A percentile compares a stretch with the other conserved stretches of the same genome.
These are phyloP conservation scores for Prunus mongolica DNA, from an alignment of 306 rosid genomes.

Conservation along the genomic window DNA sequence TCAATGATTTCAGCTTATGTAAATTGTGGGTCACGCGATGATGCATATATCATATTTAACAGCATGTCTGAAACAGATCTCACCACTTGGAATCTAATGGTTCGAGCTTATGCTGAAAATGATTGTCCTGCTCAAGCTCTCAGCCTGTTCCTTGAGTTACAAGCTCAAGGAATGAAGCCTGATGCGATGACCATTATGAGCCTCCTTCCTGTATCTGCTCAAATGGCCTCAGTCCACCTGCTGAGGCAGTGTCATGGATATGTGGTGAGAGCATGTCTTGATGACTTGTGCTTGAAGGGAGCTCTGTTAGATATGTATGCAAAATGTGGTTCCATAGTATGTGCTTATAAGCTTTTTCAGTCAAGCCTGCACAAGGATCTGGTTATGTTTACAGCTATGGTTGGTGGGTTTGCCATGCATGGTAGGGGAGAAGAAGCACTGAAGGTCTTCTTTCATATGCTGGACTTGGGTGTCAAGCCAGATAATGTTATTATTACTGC, in stretches of 20 bases:
- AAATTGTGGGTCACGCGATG: constrained; percentile 50
- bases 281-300: constrained; percentile 56
- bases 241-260: constrained; percentile 76
- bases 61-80: constrained; percentile 68
- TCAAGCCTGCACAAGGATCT: constrained; percentile 61
- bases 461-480: constrained; percentile 57
- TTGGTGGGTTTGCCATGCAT: constrained; percentile 80
- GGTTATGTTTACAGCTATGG: constrained; percentile 84
- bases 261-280: constrained; percentile 55
- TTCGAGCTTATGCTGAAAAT: constrained; percentile 70
- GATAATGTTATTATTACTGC: constrained; percentile 70
- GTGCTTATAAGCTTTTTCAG: constrained; percentile 56
- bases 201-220: constrained; percentile 66
- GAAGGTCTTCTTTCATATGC: constrained; percentile 53
- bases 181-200: constrained; percentile 75
- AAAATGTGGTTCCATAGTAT: constrained; percentile 63
- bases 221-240: constrained; percentile 63
- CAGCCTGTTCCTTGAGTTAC: constrained; percentile 45
- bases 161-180: constrained; percentile 72
- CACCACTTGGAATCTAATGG: constrained; percentile 89
- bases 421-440: constrained; percentile 81
- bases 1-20: constrained; percentile 72
- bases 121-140: constrained; percentile 62
- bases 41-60: constrained; percentile 50
- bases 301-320: constrained; percentile 81